phyloP scores from a whole-genome alignment of 2,329 filamentous ascomycete genomes.

The Claviceps sp. region DNA sequence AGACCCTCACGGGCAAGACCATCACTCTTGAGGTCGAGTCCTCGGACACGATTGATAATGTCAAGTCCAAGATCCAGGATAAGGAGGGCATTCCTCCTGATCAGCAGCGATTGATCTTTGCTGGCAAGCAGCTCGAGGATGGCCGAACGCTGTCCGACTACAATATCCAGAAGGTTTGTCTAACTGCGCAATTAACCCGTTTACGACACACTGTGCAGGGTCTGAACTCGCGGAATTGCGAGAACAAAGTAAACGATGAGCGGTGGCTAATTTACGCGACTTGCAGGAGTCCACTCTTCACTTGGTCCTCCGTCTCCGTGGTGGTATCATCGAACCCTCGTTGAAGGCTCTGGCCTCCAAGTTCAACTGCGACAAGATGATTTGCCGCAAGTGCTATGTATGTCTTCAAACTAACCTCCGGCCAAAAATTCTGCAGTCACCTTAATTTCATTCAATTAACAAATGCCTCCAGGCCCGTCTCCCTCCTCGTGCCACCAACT shows the following conservation, averaged over 20 bases:
- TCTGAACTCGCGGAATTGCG: not conserved
- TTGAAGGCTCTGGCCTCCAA: conserved; percentile 97
- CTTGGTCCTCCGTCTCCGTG: conserved; percentile 95
- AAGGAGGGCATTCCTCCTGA: conserved; percentile 98
- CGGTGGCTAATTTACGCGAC: conserved; percentile 3
- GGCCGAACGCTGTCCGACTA: conserved; percentile 93
- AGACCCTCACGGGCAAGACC: conserved; percentile 99
- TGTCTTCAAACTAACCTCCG: conserved; percentile 23
- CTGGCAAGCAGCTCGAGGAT: conserved; percentile 98
- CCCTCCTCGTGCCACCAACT: conserved; percentile 98
- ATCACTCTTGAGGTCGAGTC: conserved; percentile 99
- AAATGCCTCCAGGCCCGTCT: conserved; percentile 52
- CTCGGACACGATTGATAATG: conserved; percentile 98
- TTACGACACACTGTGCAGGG: not conserved
- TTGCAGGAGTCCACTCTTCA: conserved; percentile 89
- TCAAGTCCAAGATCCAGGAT: conserved; percentile 99
- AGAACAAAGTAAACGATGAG: not conserved
- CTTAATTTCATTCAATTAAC: conserved; percentile 5
- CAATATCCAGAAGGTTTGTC: conserved; percentile 94
- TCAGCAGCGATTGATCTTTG: conserved; percentile 97
- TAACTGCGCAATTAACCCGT: not conserved
- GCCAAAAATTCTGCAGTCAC: too few relatives aligned
- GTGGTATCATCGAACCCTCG: conserved; percentile 98
- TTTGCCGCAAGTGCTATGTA: conserved; percentile 99
- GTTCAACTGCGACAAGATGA: conserved; percentile 99